A percentile compares a stretch with the other conserved stretches of the same genome.
Conservation (phyloP, 2,329 filamentous ascomycete species). For the Trichoderma brevicompactum region DNA sequence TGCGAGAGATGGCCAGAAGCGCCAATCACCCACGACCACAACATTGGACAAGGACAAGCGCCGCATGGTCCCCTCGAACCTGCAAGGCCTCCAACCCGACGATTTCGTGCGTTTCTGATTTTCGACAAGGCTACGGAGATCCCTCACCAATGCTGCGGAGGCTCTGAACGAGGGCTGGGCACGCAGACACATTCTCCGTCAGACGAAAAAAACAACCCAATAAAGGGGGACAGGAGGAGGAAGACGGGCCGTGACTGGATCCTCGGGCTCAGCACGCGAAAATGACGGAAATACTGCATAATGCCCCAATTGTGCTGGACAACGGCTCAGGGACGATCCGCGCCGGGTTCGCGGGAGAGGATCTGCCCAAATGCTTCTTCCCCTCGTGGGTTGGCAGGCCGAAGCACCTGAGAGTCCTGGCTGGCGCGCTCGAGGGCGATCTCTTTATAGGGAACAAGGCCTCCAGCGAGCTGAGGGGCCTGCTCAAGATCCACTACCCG, state of each 20-base stretch:
- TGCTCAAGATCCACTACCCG: constrained; percentile 95
- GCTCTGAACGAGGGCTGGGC: constrained; percentile 22
- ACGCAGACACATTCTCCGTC: background rate
- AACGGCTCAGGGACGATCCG: constrained; percentile 98
- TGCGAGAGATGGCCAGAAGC: constrained; percentile 22
- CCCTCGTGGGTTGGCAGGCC: constrained; percentile 96
- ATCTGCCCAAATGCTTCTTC: constrained; percentile 95
- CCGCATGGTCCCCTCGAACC: constrained; percentile 14
- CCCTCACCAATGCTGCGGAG: constrained; percentile 27
- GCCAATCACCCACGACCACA: constrained; percentile 27
- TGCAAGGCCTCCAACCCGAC: constrained; percentile 18
- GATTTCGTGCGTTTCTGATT: constrained; percentile 2
- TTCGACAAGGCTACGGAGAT: constrained; percentile 9
- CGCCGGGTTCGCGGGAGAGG: constrained; percentile 94
- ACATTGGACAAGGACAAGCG: constrained; percentile 1
- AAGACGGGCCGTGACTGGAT: background rate
- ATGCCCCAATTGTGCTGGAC: constrained; percentile 97
- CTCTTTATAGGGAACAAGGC: constrained; percentile 92
- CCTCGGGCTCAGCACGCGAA: constrained; percentile 21
- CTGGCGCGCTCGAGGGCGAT: constrained; percentile 95
- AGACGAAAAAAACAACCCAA: background rate
- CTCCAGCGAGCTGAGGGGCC: constrained; percentile 84
- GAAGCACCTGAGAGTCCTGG: constrained; percentile 92
- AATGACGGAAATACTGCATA: constrained; percentile 76
- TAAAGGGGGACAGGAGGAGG: constrained; percentile 23